Percentiles rank a stretch among this genome's conserved stretches.
phyloP scores from a whole-genome alignment of 208 protist species.

The Blechomonas ayalai region DNA sequence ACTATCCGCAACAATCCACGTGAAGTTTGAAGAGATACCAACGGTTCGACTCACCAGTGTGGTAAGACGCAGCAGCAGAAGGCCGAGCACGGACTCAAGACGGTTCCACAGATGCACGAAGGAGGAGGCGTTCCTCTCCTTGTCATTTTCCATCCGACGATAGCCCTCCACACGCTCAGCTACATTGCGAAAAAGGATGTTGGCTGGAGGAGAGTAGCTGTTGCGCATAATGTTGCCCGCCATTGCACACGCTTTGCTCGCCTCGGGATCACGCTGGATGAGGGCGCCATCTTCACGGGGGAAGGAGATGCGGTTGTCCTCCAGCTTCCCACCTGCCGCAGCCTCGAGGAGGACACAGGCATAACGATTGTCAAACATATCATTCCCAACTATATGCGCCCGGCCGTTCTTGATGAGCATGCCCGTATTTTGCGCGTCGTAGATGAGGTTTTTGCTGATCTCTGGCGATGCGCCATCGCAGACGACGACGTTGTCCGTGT shows the following conservation, averaged over 20 bases:
- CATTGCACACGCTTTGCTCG: slow-evolving; percentile 1
- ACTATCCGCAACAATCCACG: slow-evolving; percentile 6
- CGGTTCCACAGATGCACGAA: slow-evolving; percentile 11
- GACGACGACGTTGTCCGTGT: slow-evolving; percentile 25
- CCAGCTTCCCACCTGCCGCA: slow-evolving; percentile 12
- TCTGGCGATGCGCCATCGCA: slow-evolving; percentile 10
- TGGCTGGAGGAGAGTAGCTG: slow-evolving; percentile 13
- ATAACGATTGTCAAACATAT: slow-evolving; percentile 28
- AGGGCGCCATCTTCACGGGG: slow-evolving; percentile 23
- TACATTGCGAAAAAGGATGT: slow-evolving; percentile 8
- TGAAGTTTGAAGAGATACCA: slow-evolving; percentile 3
- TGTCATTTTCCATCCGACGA: slow-evolving; percentile 9
- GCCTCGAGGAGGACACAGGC: slow-evolving; percentile 12
- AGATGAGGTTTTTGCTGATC: slow-evolving; percentile 18
- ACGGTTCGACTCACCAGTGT: slow-evolving; percentile 4
- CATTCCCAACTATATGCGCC: slow-evolving; percentile 11
- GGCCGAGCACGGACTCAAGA: slow-evolving; percentile 8
- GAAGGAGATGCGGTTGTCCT: slow-evolving; percentile 31
- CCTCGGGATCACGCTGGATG: slow-evolving; percentile 13
- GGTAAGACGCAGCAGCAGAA: slow-evolving; percentile 4
- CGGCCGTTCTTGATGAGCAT: slow-evolving; percentile 11
- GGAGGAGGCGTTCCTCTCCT: slow-evolving; percentile 9
- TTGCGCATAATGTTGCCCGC: slow-evolving; percentile 21
- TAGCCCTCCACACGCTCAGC: slow-evolving; percentile 19
- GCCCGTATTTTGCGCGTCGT: slow-evolving; percentile 20